phyloP scores from a whole-genome alignment of 106 monocot species.

The Phalaenopsis equestris region DNA sequence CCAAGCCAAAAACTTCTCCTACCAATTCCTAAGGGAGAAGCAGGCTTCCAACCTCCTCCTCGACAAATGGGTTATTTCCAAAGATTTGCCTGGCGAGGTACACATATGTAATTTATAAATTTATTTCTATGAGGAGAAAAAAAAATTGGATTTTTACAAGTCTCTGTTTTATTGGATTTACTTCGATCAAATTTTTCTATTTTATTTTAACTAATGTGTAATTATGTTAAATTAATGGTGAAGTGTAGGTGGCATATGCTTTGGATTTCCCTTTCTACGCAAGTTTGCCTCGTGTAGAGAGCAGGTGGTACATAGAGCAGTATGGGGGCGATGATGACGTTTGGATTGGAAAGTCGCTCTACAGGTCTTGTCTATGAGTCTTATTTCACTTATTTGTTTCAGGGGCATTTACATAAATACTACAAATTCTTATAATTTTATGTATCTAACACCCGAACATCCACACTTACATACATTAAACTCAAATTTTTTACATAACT shows the following conservation, averaged over 20 bases:
- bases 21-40: constrained; percentile 50
- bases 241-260: constrained; percentile 63
- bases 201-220: background rate
- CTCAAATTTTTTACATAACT: no score
- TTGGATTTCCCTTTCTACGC: constrained; percentile 84
- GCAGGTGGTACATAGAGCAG: constrained; percentile 66
- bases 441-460: no score
- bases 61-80: constrained; percentile 96
- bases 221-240: background rate
- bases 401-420: background rate
- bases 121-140: no score
- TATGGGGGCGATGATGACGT: constrained; percentile 75
- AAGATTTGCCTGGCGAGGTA: constrained; percentile 96
- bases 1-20: constrained; percentile 53
- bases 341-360: constrained; percentile 97
- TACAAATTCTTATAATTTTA: background rate
- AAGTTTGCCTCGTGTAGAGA: constrained; percentile 76
- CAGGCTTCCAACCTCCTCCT: constrained; percentile 33
- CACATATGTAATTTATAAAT: background rate
- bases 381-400: background rate
- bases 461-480: no score
- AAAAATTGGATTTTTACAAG: no score
- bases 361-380: constrained; percentile 36
- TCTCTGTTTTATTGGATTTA: no score
- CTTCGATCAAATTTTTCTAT: no score